phyloP scores from a whole-genome alignment of 257 asterid genomes.

The Solanum ossicruentum region DNA sequence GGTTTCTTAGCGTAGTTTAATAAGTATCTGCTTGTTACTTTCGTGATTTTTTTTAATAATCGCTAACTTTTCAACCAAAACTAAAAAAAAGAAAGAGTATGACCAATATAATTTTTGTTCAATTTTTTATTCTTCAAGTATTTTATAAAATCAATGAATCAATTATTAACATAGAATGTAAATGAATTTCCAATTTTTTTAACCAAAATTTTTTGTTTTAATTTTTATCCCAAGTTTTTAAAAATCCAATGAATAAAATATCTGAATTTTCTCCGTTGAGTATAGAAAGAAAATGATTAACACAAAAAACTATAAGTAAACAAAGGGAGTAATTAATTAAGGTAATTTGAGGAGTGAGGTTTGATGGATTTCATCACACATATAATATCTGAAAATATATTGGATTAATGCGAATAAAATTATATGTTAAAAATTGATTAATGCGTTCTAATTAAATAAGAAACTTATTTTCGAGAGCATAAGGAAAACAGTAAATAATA shows the following conservation, averaged over 20 bases:
- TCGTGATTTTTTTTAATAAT: background rate
- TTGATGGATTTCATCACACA: background rate
- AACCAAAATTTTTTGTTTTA: background rate
- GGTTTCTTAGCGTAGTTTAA: constrained; percentile 1
- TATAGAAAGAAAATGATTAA: background rate
- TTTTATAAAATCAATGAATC: background rate
- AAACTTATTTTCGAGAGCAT: background rate
- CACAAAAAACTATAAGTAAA: background rate
- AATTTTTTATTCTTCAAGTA: background rate
- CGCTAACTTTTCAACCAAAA: background rate
- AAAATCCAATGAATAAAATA: no score
- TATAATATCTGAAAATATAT: background rate
- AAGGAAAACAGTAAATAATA: background rate
- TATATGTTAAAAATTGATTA: background rate
- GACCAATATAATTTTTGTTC: background rate
- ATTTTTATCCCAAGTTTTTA: background rate
- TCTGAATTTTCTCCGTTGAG: background rate
- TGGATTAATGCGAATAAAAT: background rate
- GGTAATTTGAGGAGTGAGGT: background rate
- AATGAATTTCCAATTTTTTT: background rate
- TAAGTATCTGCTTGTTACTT: background rate
- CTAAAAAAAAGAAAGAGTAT: background rate
- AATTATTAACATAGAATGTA: background rate
- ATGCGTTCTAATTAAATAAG: background rate
- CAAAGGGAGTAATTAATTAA: background rate